These are phyloP conservation scores for Sporothrix brasiliensis DNA, from an alignment of 2,329 filamentous ascomycete genomes.

Conservation along the genomic window DNA sequence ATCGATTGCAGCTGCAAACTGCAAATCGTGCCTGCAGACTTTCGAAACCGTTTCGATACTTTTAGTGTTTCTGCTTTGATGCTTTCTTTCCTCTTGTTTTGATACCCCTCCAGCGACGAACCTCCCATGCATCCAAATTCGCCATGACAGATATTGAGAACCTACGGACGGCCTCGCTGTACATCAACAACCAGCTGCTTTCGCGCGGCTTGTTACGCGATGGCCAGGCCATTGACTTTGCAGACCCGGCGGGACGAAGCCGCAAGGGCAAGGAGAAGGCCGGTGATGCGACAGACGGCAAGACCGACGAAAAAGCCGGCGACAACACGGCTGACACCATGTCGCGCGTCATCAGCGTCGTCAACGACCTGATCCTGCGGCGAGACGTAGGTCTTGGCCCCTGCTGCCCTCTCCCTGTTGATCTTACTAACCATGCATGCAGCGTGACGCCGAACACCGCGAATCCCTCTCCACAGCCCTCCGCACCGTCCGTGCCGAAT, in stretches of 20 bases:
- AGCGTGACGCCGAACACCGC: slow-evolving; percentile 88
- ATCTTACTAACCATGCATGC: slow-evolving; percentile 29
- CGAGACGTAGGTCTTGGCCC: slow-evolving; percentile 69
- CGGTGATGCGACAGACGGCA: neutral
- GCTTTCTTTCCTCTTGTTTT: neutral
- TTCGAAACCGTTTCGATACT: slow-evolving; percentile 2
- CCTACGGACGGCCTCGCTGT: slow-evolving; percentile 67
- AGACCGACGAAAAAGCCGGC: neutral
- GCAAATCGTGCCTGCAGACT: neutral
- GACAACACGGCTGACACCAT: slow-evolving; percentile 53
- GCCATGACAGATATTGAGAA: slow-evolving; percentile 62
- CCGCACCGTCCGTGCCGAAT: slow-evolving; percentile 73
- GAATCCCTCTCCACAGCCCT: slow-evolving; percentile 81
- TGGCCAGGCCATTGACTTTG: slow-evolving; percentile 80
- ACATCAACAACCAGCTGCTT: slow-evolving; percentile 72
- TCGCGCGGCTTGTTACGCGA: slow-evolving; percentile 67
- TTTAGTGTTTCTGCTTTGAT: neutral
- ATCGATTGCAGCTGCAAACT: neutral
- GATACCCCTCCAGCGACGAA: neutral
- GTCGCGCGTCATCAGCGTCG: slow-evolving; percentile 84
- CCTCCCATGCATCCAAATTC: slow-evolving; percentile 3
- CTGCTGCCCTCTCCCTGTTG: neutral
- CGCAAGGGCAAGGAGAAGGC: neutral
- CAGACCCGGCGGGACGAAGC: slow-evolving; percentile 66
- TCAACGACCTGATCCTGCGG: slow-evolving; percentile 89